These are phyloP conservation scores for Nicotiana sylvestris DNA, from an alignment of 257 asterid genomes.

Conservation along the genomic window DNA sequence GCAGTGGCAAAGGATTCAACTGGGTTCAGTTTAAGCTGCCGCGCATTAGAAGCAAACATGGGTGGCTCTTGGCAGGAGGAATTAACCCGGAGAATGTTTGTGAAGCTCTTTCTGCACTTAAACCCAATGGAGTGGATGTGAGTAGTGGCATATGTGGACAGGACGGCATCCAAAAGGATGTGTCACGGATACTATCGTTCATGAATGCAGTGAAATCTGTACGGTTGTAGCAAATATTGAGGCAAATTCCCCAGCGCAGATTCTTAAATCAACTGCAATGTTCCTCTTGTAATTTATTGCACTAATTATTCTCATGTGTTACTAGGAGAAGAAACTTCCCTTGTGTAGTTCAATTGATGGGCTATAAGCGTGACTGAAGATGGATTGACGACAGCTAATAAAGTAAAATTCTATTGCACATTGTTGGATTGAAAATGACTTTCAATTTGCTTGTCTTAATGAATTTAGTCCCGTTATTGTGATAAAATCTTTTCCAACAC, in stretches of 20 bases:
- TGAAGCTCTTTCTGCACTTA: slow-evolving; percentile 64
- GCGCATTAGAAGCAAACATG: slow-evolving; percentile 55
- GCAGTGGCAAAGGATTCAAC: slow-evolving; percentile 81
- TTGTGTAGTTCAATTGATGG: background rate
- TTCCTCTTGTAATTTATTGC: background rate
- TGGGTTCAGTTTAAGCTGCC: slow-evolving; percentile 80
- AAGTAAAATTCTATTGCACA: no score
- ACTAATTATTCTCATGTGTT: background rate
- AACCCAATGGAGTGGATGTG: slow-evolving; percentile 81
- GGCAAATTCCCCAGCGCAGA: background rate
- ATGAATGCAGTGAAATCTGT: slow-evolving; percentile 60
- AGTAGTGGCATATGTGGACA: slow-evolving; percentile 91
- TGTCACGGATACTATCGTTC: slow-evolving; percentile 52
- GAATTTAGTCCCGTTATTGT: no score
- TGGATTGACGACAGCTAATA: no score
- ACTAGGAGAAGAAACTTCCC: background rate
- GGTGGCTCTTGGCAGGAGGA: slow-evolving; percentile 92
- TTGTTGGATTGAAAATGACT: no score
- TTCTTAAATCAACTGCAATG: background rate
- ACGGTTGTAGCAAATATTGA: slow-evolving; percentile 23
- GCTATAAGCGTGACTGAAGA: background rate
- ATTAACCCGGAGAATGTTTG: slow-evolving; percentile 61
- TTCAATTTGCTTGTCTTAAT: no score
- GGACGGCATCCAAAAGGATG: slow-evolving; percentile 75
- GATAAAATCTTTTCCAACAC: no score